Evolutionary conservation across 305 asterid genomes (phyloP), one percentile per base, ranked within the genome.

Genomic region (Salvia sclarea): DNA sequence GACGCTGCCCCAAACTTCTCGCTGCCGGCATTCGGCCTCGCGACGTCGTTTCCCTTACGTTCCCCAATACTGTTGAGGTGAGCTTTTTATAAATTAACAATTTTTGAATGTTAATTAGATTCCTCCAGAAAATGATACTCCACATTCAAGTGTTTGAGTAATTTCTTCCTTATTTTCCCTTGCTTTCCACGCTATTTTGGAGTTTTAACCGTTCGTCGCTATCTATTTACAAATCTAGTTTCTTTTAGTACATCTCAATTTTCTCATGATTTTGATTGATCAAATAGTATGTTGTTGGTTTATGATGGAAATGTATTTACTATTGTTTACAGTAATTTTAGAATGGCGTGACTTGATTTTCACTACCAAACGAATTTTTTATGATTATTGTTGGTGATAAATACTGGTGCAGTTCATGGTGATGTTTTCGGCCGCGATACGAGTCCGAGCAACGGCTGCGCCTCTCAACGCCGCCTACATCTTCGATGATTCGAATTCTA

Each of bases 401-500:
- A 3, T 6, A 45, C 53, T 50, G 28, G 58, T 80, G 80, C 92
- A 92, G 97, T 88, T 74, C 18, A 83, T 92, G 7, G 71, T 92
- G 22, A 78, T 76, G 89, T 92, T 92, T 80, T 56, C 90, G 83
- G 90, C 96, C 1, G 96, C 83, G 59, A 78, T 85, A 69, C 94
- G 98, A 16, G 90, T 74, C 61, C 77, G 95, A 61, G 98, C 97
- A 2, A 90, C 95, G 56, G 98, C 94, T 43, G 98, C 96, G 58
- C 97, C 98, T 12, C 83, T 92, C 47, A 92, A 92, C 67, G 68
- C 91, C 21, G 95, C 97, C 11, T 92, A 92, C 87, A 90, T 96
- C 25, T 78, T 68, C 6, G 98, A 90, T 33, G 98, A 69, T 88
- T 92, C 76, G 93, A 88, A 66, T 92, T 90, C 68, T 92, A 88